phyloP scores from a whole-genome alignment of 441 rosid genomes.

The Pelargonium fulgidum region DNA sequence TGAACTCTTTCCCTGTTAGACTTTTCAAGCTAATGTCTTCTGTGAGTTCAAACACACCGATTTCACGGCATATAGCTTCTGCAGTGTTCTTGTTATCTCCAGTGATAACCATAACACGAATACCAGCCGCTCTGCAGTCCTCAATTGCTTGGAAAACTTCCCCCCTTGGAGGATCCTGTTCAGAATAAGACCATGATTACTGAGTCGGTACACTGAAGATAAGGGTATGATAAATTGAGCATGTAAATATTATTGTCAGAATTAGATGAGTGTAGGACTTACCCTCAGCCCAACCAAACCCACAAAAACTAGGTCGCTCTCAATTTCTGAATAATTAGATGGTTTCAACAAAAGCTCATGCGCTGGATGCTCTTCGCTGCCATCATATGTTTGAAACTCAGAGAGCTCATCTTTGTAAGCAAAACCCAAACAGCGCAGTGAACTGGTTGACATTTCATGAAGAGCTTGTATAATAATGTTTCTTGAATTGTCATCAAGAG shows the following conservation, averaged over 20 bases:
- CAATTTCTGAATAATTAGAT: slow-evolving; percentile 63
- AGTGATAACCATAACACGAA: slow-evolving; percentile 92
- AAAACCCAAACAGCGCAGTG: slow-evolving; percentile 43
- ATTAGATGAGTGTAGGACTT: slow-evolving; percentile 21
- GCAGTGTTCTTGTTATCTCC: slow-evolving; percentile 95
- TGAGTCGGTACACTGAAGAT: slow-evolving; percentile 2
- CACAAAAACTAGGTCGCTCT: slow-evolving; percentile 64
- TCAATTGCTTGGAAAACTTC: slow-evolving; percentile 88
- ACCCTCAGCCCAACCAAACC: slow-evolving; percentile 89
- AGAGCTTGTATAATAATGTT: slow-evolving; percentile 26
- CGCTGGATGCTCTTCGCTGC: slow-evolving; percentile 62
- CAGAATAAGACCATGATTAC: slow-evolving; percentile 5
- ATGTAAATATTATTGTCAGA: background rate
- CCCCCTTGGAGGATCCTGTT: slow-evolving; percentile 91
- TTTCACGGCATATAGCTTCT: slow-evolving; percentile 91
- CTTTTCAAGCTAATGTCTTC: slow-evolving; percentile 66
- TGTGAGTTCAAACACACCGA: slow-evolving; percentile 64
- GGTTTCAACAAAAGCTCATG: slow-evolving; percentile 73
- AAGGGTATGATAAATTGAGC: slow-evolving; percentile 8
- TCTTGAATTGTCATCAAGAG: slow-evolving; percentile 30
- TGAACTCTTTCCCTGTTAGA: slow-evolving; percentile 76
- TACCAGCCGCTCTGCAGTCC: slow-evolving; percentile 94
- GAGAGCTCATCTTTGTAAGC: slow-evolving; percentile 39
- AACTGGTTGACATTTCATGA: slow-evolving; percentile 32
- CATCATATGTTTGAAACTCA: slow-evolving; percentile 38